Conservation (phyloP, 495 filamentous ascomycete species). For the Daldinia childiae region DNA sequence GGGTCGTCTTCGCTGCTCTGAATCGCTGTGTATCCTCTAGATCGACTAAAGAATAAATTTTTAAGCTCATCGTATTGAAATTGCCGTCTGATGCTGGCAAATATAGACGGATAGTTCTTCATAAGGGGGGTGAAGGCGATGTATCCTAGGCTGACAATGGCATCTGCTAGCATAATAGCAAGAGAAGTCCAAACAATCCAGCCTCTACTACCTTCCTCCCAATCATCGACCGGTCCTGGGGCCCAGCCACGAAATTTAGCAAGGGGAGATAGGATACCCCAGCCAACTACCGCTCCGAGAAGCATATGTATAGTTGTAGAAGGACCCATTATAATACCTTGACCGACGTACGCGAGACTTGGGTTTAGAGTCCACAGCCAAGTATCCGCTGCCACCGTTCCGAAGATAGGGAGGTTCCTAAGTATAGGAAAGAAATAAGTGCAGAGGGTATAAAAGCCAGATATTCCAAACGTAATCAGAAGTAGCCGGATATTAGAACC, state of each 20-base stretch:
- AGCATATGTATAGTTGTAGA: slow-evolving; percentile 96
- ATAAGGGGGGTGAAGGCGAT: slow-evolving; percentile 71
- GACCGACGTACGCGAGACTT: slow-evolving; percentile 90
- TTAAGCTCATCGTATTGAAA: slow-evolving; percentile 30
- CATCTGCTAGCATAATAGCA: slow-evolving; percentile 96
- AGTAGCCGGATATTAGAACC: slow-evolving; percentile 62
- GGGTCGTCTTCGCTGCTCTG: slow-evolving; percentile 33
- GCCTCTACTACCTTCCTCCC: slow-evolving; percentile 91
- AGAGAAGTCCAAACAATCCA: slow-evolving; percentile 98
- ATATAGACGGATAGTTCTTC: slow-evolving; percentile 26
- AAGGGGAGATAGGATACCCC: slow-evolving; percentile 89
- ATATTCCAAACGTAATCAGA: slow-evolving; percentile 61
- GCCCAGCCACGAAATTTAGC: slow-evolving; percentile 90
- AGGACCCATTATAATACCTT: slow-evolving; percentile 89
- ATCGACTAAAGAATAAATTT: slow-evolving; percentile 29
- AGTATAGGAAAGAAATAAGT: slow-evolving; percentile 92
- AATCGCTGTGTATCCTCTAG: slow-evolving; percentile 31
- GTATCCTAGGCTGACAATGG: slow-evolving; percentile 85
- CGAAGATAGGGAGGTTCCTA: slow-evolving; percentile 86
- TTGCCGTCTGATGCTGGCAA: slow-evolving; percentile 21
- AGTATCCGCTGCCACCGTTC: slow-evolving; percentile 71
- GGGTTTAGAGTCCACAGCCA: slow-evolving; percentile 99
- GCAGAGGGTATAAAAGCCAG: slow-evolving; percentile 74
- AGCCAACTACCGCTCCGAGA: slow-evolving; percentile 87
- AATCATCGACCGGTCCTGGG: slow-evolving; percentile 83